Conservation (phyloP, 352 stramenopile species). For the Phytophthora pini region DNA sequence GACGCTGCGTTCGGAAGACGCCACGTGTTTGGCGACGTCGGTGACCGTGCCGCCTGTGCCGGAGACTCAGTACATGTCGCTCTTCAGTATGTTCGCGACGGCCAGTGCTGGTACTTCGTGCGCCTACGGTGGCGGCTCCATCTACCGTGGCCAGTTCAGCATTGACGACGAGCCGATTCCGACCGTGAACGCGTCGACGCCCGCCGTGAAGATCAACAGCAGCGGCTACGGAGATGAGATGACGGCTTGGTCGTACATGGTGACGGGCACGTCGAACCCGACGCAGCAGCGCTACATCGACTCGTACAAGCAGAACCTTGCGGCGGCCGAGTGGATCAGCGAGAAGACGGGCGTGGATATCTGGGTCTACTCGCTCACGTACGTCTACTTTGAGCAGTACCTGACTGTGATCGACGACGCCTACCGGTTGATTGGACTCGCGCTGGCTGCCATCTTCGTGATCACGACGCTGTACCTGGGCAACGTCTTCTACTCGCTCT, state of each 20-base stretch:
- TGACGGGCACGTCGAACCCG: constrained; percentile 58
- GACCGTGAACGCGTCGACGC: constrained; percentile 47
- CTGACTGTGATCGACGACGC: constrained; percentile 61
- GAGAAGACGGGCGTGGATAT: constrained; percentile 63
- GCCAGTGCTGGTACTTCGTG: constrained; percentile 66
- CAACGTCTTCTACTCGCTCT: constrained; percentile 49
- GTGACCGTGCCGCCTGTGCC: constrained; percentile 53
- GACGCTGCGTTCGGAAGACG: constrained; percentile 34
- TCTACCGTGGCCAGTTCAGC: constrained; percentile 69
- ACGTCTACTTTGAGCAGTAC: constrained; percentile 76
- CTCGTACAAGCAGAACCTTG: constrained; percentile 64
- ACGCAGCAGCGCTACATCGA: constrained; percentile 66
- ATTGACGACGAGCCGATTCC: constrained; percentile 63
- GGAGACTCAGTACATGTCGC: constrained; percentile 63
- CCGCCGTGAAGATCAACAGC: constrained; percentile 59
- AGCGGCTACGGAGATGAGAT: constrained; percentile 56
- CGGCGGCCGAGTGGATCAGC: constrained; percentile 59
- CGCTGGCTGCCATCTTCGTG: constrained; percentile 57
- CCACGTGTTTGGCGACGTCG: constrained; percentile 49
- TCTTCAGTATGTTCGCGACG: constrained; percentile 78
- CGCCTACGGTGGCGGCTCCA: constrained; percentile 74
- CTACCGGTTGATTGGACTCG: constrained; percentile 56
- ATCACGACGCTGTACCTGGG: constrained; percentile 61
- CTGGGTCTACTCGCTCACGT: constrained; percentile 66
- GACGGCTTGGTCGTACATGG: constrained; percentile 75